Evolutionary conservation across 352 stramenopile genomes (phyloP).

Genomic region (Globisporangium cederbergense): DNA sequence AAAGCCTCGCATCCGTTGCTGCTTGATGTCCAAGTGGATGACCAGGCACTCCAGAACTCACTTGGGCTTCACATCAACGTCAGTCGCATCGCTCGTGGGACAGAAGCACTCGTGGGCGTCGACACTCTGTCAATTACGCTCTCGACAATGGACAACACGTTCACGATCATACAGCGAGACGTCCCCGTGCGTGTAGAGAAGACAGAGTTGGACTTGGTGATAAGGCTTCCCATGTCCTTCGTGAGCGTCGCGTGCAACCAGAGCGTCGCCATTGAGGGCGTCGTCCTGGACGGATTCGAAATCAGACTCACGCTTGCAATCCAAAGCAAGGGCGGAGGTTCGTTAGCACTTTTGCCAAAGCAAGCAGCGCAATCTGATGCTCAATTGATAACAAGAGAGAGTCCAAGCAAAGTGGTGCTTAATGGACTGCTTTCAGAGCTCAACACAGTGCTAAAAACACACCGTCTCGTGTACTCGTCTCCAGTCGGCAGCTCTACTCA

Average conservation of each 20-base stretch:
- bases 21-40: not conserved
- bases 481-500: not conserved
- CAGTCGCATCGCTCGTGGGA: constrained; percentile 5
- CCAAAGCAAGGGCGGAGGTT: not conserved
- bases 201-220: constrained; percentile 2
- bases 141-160: not conserved
- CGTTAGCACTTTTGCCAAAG: constrained; percentile 6
- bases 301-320: constrained; percentile 12
- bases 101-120: not conserved
- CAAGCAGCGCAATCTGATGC: not conserved
- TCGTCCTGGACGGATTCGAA: constrained; percentile 14
- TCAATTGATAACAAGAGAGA: not conserved
- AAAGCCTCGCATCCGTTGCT: constrained; percentile 11
- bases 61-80: not conserved
- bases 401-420: not conserved
- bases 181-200: constrained; percentile 10
- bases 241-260: constrained; percentile 9
- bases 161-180: not conserved
- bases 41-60: not conserved
- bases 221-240: constrained; percentile 8
- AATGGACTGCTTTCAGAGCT: constrained; percentile 15
- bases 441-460: constrained; percentile 9
- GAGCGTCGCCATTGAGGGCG: constrained; percentile 7
- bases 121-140: constrained; percentile 12
- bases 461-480: constrained; percentile 12